A percentile compares a stretch with the other conserved stretches of the same genome.
phyloP scores from a whole-genome alignment of 352 stramenopile genomes.

The Globisporangium alternatum region DNA sequence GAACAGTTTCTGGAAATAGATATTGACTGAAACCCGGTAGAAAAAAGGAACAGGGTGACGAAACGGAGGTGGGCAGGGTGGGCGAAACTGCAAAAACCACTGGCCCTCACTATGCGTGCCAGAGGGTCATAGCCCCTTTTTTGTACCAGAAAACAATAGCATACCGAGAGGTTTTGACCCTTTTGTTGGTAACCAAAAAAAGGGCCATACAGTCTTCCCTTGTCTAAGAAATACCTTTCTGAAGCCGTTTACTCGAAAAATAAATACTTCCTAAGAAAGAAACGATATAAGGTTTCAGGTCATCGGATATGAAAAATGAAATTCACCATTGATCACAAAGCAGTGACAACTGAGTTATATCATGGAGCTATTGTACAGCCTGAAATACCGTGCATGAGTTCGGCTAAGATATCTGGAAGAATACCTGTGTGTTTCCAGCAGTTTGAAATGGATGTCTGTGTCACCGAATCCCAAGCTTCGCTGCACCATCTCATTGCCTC shows the following conservation, averaged over 20 bases:
- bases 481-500: constrained; percentile 4
- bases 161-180: too few relatives aligned
- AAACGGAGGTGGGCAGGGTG: too few relatives aligned
- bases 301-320: constrained; percentile 6
- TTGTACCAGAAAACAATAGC: too few relatives aligned
- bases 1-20: background rate
- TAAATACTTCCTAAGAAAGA: constrained; percentile 10
- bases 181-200: too few relatives aligned
- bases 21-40: too few relatives aligned
- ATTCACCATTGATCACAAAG: constrained; percentile 8
- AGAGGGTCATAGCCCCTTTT: too few relatives aligned
- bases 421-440: constrained; percentile 7
- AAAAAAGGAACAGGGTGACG: too few relatives aligned
- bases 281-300: constrained; percentile 2
- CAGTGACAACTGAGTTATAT: constrained; percentile 3
- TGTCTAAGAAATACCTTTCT: constrained; percentile 5
- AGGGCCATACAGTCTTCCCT: constrained; percentile 4
- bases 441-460: constrained; percentile 4
- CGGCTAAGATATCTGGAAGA: constrained; percentile 6
- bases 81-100: too few relatives aligned
- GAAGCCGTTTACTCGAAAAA: constrained; percentile 11
- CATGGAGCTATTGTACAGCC: constrained; percentile 3
- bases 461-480: constrained; percentile 2
- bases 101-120: too few relatives aligned
- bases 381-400: constrained; percentile 9